These are phyloP conservation scores for Ramalina intermedia DNA, from an alignment of 495 filamentous ascomycete species.

Conservation along the genomic window DNA sequence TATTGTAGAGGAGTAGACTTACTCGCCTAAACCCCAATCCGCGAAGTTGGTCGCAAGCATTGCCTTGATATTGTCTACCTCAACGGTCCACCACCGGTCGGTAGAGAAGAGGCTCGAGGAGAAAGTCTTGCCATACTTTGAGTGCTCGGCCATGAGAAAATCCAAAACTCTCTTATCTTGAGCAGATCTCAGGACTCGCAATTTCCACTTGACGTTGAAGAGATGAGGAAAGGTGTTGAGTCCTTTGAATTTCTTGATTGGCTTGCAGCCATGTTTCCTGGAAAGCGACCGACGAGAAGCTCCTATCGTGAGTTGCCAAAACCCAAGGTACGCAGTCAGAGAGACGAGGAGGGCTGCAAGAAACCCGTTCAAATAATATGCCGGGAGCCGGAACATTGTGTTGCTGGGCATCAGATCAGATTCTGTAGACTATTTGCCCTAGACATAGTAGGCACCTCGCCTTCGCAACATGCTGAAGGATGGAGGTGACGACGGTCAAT, in stretches of 20 bases:
- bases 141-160: neutral
- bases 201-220: neutral
- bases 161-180: slow-evolving; percentile 4
- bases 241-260: slow-evolving; percentile 2
- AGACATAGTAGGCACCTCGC: no score
- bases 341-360: no score
- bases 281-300: slow-evolving; percentile 9
- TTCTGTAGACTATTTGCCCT: no score
- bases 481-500: no score
- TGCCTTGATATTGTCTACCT: slow-evolving; percentile 79
- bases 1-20: no score
- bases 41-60: slow-evolving; percentile 70
- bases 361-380: no score
- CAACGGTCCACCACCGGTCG: slow-evolving; percentile 39
- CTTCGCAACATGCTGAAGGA: no score
- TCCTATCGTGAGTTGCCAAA: slow-evolving; percentile 12
- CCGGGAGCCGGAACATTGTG: no score
- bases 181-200: neutral
- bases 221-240: slow-evolving; percentile 7
- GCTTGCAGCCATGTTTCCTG: slow-evolving; percentile 12
- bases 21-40: slow-evolving; percentile 39
- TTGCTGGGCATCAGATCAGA: no score
- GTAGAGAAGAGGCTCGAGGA: slow-evolving; percentile 17
- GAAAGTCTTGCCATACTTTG: slow-evolving; percentile 15
- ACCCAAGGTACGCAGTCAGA: neutral